Evolutionary conservation across 192 early-diverging fungal genomes (phyloP).

Genomic region (Coemansia sp.): DNA sequence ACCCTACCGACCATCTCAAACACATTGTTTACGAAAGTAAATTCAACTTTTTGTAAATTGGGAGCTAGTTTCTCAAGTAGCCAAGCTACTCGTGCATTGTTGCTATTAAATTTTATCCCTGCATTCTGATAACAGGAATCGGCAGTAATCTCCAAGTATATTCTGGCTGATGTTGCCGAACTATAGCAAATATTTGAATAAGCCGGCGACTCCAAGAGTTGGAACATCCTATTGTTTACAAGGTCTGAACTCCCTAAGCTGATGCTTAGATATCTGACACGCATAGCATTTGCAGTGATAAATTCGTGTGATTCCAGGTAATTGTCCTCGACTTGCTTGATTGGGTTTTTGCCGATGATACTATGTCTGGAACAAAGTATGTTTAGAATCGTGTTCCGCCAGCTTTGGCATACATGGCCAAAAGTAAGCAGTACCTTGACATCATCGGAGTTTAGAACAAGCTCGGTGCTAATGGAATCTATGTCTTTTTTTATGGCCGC

Average conservation of each 20-base stretch:
- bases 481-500: neutral
- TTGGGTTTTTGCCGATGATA: neutral
- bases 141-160: neutral
- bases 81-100: neutral
- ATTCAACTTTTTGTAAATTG: neutral
- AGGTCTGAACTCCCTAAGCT: neutral
- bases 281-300: neutral
- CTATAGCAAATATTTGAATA: neutral
- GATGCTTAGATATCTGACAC: neutral
- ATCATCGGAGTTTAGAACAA: neutral
- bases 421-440: neutral
- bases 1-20: neutral
- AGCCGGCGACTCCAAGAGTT: neutral
- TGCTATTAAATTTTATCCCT: neutral
- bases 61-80: neutral
- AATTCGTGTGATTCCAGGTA: neutral
- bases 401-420: neutral
- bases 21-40: neutral
- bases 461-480: neutral
- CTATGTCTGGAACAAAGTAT: neutral
- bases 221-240: neutral
- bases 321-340: neutral
- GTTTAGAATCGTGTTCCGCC: neutral
- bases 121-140: neutral
- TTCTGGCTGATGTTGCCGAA: neutral